These are phyloP conservation scores for Cutaneotrichosporon sp. DNA, from an alignment of 1,284 basidiomycete genomes.

Conservation along the genomic window DNA sequence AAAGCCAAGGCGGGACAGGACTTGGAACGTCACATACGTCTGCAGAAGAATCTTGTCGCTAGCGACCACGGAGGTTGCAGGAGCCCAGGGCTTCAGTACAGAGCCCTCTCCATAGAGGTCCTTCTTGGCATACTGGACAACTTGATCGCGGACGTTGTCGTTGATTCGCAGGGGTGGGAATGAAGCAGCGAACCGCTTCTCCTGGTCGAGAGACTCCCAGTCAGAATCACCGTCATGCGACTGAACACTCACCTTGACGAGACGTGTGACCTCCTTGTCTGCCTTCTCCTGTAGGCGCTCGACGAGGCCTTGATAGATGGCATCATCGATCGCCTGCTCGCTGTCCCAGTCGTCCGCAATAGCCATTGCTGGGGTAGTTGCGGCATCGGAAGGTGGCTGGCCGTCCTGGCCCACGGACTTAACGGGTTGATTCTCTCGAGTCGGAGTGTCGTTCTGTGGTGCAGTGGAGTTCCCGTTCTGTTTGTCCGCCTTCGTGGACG, in stretches of 20 bases:
- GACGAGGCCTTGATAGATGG: conserved; percentile 56
- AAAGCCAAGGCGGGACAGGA: conserved; percentile 82
- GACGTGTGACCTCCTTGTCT: conserved; percentile 80
- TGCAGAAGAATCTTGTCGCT: conserved; percentile 72
- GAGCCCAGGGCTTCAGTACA: background rate
- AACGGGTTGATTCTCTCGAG: background rate
- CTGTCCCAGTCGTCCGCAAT: conserved; percentile 43
- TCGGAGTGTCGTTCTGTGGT: background rate
- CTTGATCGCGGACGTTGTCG: conserved; percentile 60
- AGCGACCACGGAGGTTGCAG: background rate
- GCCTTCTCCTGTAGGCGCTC: conserved; percentile 83
- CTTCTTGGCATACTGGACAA: conserved; percentile 52
- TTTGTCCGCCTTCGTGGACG: conserved; percentile 21
- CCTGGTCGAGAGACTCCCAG: conserved; percentile 73
- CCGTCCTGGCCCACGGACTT: background rate
- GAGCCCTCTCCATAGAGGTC: conserved; percentile 36
- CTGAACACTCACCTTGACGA: conserved; percentile 57
- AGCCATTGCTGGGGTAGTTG: background rate
- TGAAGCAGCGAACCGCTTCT: conserved; percentile 70
- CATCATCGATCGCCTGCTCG: conserved; percentile 34
- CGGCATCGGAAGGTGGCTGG: background rate
- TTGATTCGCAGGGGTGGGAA: conserved; percentile 69
- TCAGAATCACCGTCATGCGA: background rate
- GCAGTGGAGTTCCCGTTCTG: background rate
- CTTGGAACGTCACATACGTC: conserved; percentile 75